phyloP scores from a whole-genome alignment of 2,329 filamentous ascomycete genomes.

The Claviceps humidiphila region DNA sequence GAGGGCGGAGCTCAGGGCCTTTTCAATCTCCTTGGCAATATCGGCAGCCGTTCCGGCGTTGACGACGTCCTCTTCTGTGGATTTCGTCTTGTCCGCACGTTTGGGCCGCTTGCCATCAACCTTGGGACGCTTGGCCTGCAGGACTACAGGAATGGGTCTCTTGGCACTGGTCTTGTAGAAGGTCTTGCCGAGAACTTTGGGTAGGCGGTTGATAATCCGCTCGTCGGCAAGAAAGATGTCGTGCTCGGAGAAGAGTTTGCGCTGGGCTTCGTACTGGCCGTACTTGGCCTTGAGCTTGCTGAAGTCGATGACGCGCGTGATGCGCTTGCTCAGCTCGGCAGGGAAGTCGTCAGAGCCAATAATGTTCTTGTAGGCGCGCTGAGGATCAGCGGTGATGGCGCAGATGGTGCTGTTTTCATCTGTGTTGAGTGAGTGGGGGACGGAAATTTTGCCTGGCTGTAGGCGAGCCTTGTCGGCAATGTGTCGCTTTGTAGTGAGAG shows the following conservation, averaged over 20 bases:
- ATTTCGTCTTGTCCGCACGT: constrained; percentile 32
- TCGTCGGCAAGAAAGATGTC: constrained; percentile 92
- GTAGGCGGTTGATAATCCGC: constrained; percentile 61
- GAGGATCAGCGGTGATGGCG: constrained; percentile 68
- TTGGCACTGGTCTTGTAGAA: constrained; percentile 80
- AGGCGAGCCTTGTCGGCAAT: constrained; percentile 60
- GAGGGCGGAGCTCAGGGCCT: constrained; percentile 61
- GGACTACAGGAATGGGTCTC: constrained; percentile 70
- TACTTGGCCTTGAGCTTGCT: constrained; percentile 72
- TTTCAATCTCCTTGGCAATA: constrained; percentile 70
- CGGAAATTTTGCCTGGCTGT: constrained; percentile 69
- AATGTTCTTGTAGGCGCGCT: constrained; percentile 83
- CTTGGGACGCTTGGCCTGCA: constrained; percentile 50
- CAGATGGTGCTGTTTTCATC: constrained; percentile 58
- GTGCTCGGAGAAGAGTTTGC: constrained; percentile 73
- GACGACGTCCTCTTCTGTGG: constrained; percentile 14
- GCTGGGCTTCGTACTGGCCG: constrained; percentile 73
- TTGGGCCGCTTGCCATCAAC: constrained; percentile 45
- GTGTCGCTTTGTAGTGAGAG: constrained; percentile 51
- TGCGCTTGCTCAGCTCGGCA: constrained; percentile 48
- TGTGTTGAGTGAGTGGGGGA: constrained; percentile 64
- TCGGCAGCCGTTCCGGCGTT: constrained; percentile 44
- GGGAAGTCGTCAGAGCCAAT: constrained; percentile 64
- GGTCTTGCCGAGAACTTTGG: constrained; percentile 71
- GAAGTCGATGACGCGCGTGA: constrained; percentile 67